These are phyloP conservation scores for Debaryomyces singareniensis DNA, from an alignment of 1,139 yeast genomes.

Conservation along the genomic window DNA sequence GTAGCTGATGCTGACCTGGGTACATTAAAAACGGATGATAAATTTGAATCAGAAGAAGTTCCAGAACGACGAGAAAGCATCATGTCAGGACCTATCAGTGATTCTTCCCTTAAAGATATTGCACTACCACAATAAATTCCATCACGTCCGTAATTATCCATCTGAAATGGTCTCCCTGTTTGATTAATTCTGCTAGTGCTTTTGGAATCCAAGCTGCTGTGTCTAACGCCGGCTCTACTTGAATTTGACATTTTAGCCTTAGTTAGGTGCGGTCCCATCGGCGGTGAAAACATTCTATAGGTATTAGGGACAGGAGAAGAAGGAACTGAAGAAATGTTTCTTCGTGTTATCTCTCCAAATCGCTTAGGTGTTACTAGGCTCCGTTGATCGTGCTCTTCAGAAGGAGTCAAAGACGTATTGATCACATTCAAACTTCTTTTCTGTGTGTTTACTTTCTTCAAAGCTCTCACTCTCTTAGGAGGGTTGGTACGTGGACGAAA, in stretches of 20 bases:
- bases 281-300: background rate
- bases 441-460: constrained; percentile 12
- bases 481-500: constrained; percentile 43
- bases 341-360: too few species aligned
- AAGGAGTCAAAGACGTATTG: background rate
- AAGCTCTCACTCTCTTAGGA: constrained; percentile 32
- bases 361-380: too few species aligned
- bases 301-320: background rate
- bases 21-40: constrained; percentile 19
- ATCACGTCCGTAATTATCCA: background rate
- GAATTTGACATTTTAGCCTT: background rate
- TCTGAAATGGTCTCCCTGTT: background rate
- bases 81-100: background rate
- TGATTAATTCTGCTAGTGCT: background rate
- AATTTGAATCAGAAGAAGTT: constrained; percentile 15
- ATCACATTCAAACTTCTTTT: background rate
- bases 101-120: background rate
- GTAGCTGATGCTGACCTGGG: constrained; percentile 27
- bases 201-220: background rate
- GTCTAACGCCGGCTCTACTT: background rate
- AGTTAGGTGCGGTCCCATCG: background rate
- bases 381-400: background rate
- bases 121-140: background rate
- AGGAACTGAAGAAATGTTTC: background rate
- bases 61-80: background rate